Percentiles rank a stretch among this genome's conserved stretches.
Conservation (phyloP, 345 rosid species). For the Tarenaya hassleriana region DNA sequence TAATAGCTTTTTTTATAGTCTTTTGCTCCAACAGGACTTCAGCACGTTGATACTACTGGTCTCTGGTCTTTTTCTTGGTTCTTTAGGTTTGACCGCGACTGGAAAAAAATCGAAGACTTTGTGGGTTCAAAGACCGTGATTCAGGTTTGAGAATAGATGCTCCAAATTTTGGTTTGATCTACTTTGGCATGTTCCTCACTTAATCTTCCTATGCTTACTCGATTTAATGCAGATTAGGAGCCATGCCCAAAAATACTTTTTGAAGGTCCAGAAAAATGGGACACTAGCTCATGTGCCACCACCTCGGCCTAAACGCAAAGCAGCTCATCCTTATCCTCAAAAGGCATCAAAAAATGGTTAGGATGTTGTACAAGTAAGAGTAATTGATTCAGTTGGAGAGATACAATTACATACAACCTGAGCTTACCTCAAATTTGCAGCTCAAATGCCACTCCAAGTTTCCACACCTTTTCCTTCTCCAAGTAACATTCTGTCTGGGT, state of each 20-base stretch:
- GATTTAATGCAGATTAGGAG: conserved; percentile 65
- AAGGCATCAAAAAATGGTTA: conserved; percentile 82
- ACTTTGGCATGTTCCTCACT: neutral
- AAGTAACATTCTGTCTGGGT: conserved; percentile 42
- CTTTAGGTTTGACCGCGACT: conserved; percentile 91
- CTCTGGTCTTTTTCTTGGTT: conserved; percentile 16
- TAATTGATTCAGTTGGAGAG: conserved; percentile 7
- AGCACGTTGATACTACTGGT: conserved; percentile 2
- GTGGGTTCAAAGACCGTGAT: conserved; percentile 97
- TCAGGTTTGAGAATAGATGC: conserved; percentile 48
- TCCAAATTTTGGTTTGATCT: neutral
- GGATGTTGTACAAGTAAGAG: conserved; percentile 9
- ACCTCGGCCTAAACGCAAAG: conserved; percentile 97
- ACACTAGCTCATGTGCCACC: conserved; percentile 90
- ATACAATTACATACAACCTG: neutral
- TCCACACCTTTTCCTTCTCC: conserved; percentile 42
- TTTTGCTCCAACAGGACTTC: neutral
- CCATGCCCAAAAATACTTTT: conserved; percentile 95
- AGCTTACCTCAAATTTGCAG: conserved; percentile 30
- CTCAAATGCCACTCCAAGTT: conserved; percentile 53
- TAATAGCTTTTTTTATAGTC: neutral
- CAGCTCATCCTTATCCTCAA: conserved; percentile 92
- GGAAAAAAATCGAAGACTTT: conserved; percentile 98
- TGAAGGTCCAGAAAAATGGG: conserved; percentile 95
- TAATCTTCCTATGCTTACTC: conserved; percentile 10